These are phyloP conservation scores for Austropuccinia psidii DNA, from an alignment of 1,284 basidiomycete genomes.

Conservation along the genomic window DNA sequence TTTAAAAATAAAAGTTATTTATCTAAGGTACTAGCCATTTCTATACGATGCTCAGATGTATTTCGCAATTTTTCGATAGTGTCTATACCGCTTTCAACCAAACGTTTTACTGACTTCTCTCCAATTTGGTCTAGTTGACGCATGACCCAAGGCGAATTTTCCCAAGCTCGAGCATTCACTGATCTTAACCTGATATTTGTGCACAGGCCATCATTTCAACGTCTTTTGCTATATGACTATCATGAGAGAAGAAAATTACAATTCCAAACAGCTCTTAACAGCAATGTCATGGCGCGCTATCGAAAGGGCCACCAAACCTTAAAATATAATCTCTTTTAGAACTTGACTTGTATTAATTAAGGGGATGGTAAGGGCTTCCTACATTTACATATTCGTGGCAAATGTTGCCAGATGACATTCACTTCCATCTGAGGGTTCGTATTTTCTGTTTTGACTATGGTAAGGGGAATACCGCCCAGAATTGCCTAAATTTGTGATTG, in stretches of 20 bases:
- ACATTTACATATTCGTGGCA: conserved; percentile 36
- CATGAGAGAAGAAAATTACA: background rate
- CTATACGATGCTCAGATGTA: conserved; percentile 13
- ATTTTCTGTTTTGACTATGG: conserved; percentile 32
- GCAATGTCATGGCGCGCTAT: conserved; percentile 20
- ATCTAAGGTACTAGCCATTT: conserved; percentile 28
- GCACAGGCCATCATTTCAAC: background rate
- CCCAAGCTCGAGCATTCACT: conserved; percentile 36
- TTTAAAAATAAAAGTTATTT: background rate
- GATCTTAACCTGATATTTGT: conserved; percentile 27
- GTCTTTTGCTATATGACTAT: background rate
- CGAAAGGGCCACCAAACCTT: conserved; percentile 26
- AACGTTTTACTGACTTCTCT: conserved; percentile 34
- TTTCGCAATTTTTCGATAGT: conserved; percentile 32
- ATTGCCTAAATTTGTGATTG: conserved; percentile 19
- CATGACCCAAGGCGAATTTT: conserved; percentile 33
- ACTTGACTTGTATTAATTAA: background rate
- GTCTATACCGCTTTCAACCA: conserved; percentile 19
- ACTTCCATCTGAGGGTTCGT: conserved; percentile 36
- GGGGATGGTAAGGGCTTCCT: background rate
- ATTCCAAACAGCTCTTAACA: conserved; percentile 24
- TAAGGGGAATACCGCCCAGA: conserved; percentile 22
- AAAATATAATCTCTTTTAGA: background rate
- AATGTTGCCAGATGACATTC: conserved; percentile 36
- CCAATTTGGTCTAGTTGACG: conserved; percentile 35